Evolutionary conservation across 495 filamentous ascomycete species (phyloP).

Genomic region (Aspergillus cavernicola): DNA sequence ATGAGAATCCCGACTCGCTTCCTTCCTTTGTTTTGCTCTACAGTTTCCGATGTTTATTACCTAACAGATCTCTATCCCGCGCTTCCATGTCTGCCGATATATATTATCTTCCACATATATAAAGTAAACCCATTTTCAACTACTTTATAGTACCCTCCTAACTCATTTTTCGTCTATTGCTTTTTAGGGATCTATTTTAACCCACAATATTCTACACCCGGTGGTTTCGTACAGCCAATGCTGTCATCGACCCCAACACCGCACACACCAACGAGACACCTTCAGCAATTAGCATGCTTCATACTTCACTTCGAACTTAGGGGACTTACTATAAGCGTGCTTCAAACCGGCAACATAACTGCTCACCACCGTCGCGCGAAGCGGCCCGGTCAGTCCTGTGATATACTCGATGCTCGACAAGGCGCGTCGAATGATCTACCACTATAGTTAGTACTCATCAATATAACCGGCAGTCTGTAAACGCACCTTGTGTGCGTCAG

Average conservation of each 20-base stretch:
- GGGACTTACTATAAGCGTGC: constrained; percentile 33
- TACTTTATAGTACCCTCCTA: too few relatives aligned
- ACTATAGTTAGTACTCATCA: background rate
- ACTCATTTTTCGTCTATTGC: too few relatives aligned
- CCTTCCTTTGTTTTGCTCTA: too few relatives aligned
- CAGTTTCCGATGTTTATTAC: too few relatives aligned
- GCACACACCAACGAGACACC: constrained; percentile 32
- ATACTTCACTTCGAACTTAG: background rate
- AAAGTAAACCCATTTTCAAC: too few relatives aligned
- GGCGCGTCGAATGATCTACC: constrained; percentile 34
- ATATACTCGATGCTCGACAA: constrained; percentile 39
- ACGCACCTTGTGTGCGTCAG: constrained; percentile 25
- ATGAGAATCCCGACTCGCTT: too few relatives aligned
- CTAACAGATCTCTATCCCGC: too few relatives aligned
- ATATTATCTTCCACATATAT: too few relatives aligned
- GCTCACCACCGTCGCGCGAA: constrained; percentile 32
- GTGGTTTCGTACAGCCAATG: constrained; percentile 29
- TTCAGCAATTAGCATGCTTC: constrained; percentile 8
- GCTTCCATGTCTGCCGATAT: too few relatives aligned
- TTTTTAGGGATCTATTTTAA: too few relatives aligned
- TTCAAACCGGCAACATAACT: constrained; percentile 36
- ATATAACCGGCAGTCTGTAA: background rate
- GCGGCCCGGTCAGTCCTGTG: constrained; percentile 22
- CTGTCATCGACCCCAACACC: constrained; percentile 24
- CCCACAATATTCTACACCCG: constrained; percentile 22